These are phyloP conservation scores for Malassezia yamatoensis DNA, from an alignment of 1,284 basidiomycete genomes.

Conservation along the genomic window DNA sequence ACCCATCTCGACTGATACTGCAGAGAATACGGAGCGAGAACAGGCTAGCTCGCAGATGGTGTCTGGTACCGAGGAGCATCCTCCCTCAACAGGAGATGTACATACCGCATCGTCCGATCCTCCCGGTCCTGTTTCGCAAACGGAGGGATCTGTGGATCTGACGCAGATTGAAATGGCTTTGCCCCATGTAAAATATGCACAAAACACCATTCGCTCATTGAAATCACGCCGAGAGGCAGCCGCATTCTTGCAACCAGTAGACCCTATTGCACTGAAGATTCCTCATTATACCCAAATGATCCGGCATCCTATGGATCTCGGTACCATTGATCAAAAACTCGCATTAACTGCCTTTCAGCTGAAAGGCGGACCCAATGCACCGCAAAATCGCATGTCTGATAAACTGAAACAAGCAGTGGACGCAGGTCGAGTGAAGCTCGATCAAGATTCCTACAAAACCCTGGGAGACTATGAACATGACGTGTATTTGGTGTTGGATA, in stretches of 20 bases:
- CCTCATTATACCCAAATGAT: constrained; percentile 83
- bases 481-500: constrained; percentile 62
- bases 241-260: constrained; percentile 79
- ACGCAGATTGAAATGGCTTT: constrained; percentile 21
- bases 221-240: constrained; percentile 75
- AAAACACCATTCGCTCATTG: constrained; percentile 67
- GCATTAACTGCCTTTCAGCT: constrained; percentile 34
- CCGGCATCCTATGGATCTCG: constrained; percentile 85
- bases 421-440: constrained; percentile 22
- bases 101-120: no score
- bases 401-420: constrained; percentile 34
- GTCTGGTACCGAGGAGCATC: no score
- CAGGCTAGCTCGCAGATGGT: no score
- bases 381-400: constrained; percentile 23
- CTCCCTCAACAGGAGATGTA: no score
- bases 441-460: constrained; percentile 28
- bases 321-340: constrained; percentile 78
- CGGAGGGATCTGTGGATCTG: background rate
- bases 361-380: constrained; percentile 22
- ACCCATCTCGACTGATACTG: no score
- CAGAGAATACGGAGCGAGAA: no score
- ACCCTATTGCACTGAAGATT: constrained; percentile 75
- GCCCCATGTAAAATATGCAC: constrained; percentile 70
- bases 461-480: constrained; percentile 36
- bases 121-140: no score